These are phyloP conservation scores for Malbranchea zuffiana DNA, from an alignment of 2,329 filamentous ascomycete species.

Conservation along the genomic window DNA sequence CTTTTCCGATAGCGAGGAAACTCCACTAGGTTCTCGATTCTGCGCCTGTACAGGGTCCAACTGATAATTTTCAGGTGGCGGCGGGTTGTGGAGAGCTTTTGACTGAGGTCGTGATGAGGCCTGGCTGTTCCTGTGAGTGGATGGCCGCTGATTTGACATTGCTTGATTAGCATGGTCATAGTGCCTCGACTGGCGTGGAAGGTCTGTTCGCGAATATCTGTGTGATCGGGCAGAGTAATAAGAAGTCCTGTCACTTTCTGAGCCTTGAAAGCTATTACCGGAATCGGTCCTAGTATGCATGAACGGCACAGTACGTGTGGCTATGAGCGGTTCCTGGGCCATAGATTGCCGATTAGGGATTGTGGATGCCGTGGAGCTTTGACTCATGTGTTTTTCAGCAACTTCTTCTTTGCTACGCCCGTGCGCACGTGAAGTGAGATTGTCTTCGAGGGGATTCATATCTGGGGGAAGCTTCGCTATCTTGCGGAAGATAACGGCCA, in stretches of 20 bases:
- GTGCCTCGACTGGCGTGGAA: slow-evolving; percentile 24
- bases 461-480: slow-evolving; percentile 78
- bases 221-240: slow-evolving; percentile 39
- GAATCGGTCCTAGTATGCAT: slow-evolving; percentile 59
- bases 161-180: slow-evolving; percentile 21
- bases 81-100: slow-evolving; percentile 21
- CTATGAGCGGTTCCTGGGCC: slow-evolving; percentile 34
- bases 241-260: slow-evolving; percentile 34
- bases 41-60: slow-evolving; percentile 18
- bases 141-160: slow-evolving; percentile 21
- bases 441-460: slow-evolving; percentile 85
- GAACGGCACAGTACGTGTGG: slow-evolving; percentile 55
- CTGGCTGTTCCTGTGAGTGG: slow-evolving; percentile 21
- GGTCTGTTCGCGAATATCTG: slow-evolving; percentile 23
- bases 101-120: slow-evolving; percentile 25
- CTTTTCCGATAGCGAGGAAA: slow-evolving; percentile 23
- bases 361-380: slow-evolving; percentile 36
- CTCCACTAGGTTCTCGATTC: slow-evolving; percentile 27
- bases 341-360: slow-evolving; percentile 27
- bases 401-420: slow-evolving; percentile 60
- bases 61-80: slow-evolving; percentile 20
- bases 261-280: slow-evolving; percentile 33
- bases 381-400: slow-evolving; percentile 52
- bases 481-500: slow-evolving; percentile 67
- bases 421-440: slow-evolving; percentile 63